Evolutionary conservation across 108 stramenopile genomes (phyloP), one percentile per base, ranked within the genome.

Genomic region (Nitzschia inconspicua): DNA sequence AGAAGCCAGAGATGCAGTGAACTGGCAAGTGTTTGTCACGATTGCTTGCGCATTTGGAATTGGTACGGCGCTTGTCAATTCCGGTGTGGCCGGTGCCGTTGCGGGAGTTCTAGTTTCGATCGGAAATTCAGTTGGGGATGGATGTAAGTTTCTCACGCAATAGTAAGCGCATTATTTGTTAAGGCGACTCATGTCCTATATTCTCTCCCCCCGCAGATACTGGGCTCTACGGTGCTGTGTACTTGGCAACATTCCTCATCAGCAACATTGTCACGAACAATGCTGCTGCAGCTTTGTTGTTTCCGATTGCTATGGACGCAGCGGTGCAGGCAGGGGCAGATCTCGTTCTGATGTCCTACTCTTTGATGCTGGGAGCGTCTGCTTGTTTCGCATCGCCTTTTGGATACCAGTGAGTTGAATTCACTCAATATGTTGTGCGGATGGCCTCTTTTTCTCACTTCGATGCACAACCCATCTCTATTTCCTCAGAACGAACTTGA

Each of bases 231-330:
- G 91, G 79, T 39, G 80, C 88, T n/a, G 86, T 93, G 7, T 89
- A 93, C 42, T 58, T 93, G 61, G 92, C 86, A 16, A 89, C 88
- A 16, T 80, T 86, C 53, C 35, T 93, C 49, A 89, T 93, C 32
- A 84, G 80, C 46, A 84, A 79, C 44, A 62, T 89, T 14, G 84
- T 93, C 2, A 93, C 92, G 3, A 93, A 93, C 75, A 89, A 89
- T 61, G 92, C 92, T 35, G 92, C 92, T 18, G 92, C 92, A 9
- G 85, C 92, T 13, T 54, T 93, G 22, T 73, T 93, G 52, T 93
- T 87, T 64, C 85, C 87, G 23, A 85, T 92, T 40, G 92, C 92
- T 25, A 73, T 93, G 52, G 75, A 79, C 51, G 91, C 88, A 11
- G 86, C 85, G n/a, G 81, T 83, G 43, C 47, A 82, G 31, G 64